Conservation (phyloP, 2,329 filamentous ascomycete species). For the Phoma sp. region DNA sequence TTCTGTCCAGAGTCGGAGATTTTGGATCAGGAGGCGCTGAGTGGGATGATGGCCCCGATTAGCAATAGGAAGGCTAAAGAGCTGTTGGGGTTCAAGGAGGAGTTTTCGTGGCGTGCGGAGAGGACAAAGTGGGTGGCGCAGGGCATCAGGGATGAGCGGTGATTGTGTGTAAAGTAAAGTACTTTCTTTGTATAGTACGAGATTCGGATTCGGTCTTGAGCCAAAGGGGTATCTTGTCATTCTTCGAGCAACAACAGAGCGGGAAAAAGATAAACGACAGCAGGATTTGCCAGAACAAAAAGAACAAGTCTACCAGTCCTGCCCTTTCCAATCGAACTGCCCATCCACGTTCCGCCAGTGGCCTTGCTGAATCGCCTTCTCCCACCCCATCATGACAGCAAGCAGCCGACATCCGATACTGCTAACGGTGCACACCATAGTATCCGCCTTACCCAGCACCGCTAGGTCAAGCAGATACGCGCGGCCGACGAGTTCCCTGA, state of each 20-base stretch:
- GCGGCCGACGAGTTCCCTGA: constrained; percentile 77
- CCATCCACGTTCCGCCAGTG: constrained; percentile 74
- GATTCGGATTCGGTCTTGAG: not conserved
- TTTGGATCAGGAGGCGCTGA: constrained; percentile 60
- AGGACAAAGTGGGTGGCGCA: constrained; percentile 6
- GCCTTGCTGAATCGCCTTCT: constrained; percentile 56
- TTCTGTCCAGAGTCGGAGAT: constrained; percentile 57
- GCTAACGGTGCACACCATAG: constrained; percentile 77
- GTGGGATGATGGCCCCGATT: constrained; percentile 59
- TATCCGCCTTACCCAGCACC: constrained; percentile 72
- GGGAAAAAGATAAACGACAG: not conserved
- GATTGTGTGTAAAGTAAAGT: not conserved
- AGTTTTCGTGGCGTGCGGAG: constrained; percentile 58
- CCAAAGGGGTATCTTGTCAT: constrained; percentile 7
- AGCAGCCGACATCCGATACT: constrained; percentile 71
- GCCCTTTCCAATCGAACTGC: constrained; percentile 47
- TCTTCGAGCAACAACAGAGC: not conserved
- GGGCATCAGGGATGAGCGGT: not conserved
- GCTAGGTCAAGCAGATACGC: constrained; percentile 83
- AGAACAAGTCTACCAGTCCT: constrained; percentile 36
- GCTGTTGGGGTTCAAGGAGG: constrained; percentile 63
- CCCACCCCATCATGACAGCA: constrained; percentile 88
- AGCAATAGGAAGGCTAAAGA: constrained; percentile 65
- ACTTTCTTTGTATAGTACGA: not conserved
- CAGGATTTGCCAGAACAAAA: not conserved